Conservation (phyloP, 2,329 filamentous ascomycete genomes). For the Fusarium longipes region DNA sequence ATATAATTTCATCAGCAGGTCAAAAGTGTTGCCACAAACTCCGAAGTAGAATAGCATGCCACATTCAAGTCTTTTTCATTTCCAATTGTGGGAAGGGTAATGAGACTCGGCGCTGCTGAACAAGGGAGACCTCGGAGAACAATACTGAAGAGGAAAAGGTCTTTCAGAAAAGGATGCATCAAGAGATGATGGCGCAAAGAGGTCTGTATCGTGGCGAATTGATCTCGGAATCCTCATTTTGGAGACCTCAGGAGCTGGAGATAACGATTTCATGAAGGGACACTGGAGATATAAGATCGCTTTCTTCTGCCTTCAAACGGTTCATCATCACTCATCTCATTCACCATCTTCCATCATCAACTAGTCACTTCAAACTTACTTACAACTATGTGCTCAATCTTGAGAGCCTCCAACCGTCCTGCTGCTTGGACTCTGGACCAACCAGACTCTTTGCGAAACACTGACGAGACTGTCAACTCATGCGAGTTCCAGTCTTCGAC, state of each 20-base stretch:
- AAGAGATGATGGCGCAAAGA: background rate
- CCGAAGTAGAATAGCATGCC: background rate
- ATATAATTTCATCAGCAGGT: background rate
- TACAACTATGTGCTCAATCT: background rate
- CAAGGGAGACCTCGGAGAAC: background rate
- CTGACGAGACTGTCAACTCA: background rate
- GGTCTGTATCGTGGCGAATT: background rate
- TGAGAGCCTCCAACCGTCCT: background rate
- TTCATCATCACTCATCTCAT: background rate
- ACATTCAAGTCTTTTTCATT: background rate
- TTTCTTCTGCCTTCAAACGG: background rate
- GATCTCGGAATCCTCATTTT: background rate
- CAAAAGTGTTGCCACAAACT: background rate
- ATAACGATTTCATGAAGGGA: accelerated
- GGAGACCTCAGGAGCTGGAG: background rate
- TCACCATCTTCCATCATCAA: background rate
- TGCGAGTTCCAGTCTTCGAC: background rate
- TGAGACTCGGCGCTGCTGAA: background rate
- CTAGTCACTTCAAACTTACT: background rate
- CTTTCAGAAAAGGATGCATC: background rate
- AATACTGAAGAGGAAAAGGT: background rate
- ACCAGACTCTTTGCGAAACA: background rate
- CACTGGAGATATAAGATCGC: background rate
- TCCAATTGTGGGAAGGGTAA: background rate
- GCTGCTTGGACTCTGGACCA: conserved; percentile 28